Percentiles rank a stretch among this genome's conserved stretches.
These are phyloP conservation scores for Dothideomycetidae sp. DNA, from an alignment of 2,329 filamentous ascomycete genomes.

Conservation along the genomic window DNA sequence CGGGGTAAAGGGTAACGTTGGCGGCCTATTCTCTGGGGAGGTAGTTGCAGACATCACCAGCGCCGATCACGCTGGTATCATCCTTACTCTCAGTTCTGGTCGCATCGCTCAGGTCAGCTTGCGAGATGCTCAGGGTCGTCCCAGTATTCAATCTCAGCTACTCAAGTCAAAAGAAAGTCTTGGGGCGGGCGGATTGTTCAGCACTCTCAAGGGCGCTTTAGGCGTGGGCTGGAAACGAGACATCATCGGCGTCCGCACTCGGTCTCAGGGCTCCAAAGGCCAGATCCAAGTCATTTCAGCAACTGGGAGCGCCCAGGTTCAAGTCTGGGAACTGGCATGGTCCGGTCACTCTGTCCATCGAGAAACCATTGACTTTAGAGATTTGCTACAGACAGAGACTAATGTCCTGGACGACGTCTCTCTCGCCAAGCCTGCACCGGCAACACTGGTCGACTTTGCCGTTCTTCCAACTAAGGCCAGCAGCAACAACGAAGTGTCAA, in stretches of 20 bases:
- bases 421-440: slow-evolving; percentile 12
- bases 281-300: slow-evolving; percentile 74
- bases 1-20: slow-evolving; percentile 61
- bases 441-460: slow-evolving; percentile 5
- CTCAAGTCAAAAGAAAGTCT: slow-evolving; percentile 48
- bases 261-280: slow-evolving; percentile 55
- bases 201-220: slow-evolving; percentile 64
- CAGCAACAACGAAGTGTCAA: slow-evolving; percentile 15
- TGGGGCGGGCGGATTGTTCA: slow-evolving; percentile 55
- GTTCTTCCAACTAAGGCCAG: slow-evolving; percentile 1
- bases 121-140: slow-evolving; percentile 74
- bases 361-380: slow-evolving; percentile 55
- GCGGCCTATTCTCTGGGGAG: slow-evolving; percentile 64
- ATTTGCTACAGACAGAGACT: slow-evolving; percentile 48
- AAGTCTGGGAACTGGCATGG: slow-evolving; percentile 80
- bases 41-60: slow-evolving; percentile 62
- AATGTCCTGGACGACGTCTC: slow-evolving; percentile 37
- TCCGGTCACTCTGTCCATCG: slow-evolving; percentile 68
- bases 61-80: slow-evolving; percentile 74
- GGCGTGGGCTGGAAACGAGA: slow-evolving; percentile 59
- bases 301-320: slow-evolving; percentile 62
- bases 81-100: slow-evolving; percentile 73
- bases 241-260: slow-evolving; percentile 65
- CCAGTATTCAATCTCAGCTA: slow-evolving; percentile 63
- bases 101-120: slow-evolving; percentile 76